Percentiles rank a stretch among this genome's conserved stretches.
Evolutionary conservation across 164 flowering plant genomes (phyloP).

Genomic region (Tetracentron sinense): DNA sequence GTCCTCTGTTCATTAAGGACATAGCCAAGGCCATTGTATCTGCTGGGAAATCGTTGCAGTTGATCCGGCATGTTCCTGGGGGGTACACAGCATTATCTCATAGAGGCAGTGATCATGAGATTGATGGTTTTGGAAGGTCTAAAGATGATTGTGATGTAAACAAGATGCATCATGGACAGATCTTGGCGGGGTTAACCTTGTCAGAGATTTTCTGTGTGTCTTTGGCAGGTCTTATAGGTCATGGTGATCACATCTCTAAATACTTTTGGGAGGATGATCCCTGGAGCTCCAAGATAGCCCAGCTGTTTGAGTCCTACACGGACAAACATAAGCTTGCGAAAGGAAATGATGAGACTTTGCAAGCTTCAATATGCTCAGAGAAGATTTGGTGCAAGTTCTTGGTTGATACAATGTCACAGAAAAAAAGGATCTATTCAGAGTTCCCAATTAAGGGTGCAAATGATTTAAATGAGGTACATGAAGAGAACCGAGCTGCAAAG

Average conservation of each 20-base stretch:
- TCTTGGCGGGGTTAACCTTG: constrained; percentile 58
- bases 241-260: constrained; percentile 63
- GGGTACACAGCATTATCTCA: constrained; percentile 13
- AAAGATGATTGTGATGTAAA: constrained; percentile 8
- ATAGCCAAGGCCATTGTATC: constrained; percentile 74
- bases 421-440: constrained; percentile 19
- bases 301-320: constrained; percentile 18
- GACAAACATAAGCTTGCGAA: constrained; percentile 20
- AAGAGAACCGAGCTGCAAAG: constrained; percentile 9
- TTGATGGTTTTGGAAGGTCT: constrained; percentile 22
- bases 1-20: constrained; percentile 79
- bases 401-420: constrained; percentile 37
- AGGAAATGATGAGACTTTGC: constrained; percentile 17
- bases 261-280: constrained; percentile 43
- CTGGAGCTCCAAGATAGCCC: constrained; percentile 12
- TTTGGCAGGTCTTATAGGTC: constrained; percentile 67
- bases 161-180: constrained; percentile 15
- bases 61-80: constrained; percentile 58
- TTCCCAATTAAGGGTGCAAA: constrained; percentile 15
- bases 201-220: constrained; percentile 78
- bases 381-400: constrained; percentile 59
- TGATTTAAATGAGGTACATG: constrained; percentile 15
- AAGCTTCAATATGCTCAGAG: constrained; percentile 27
- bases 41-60: constrained; percentile 94
- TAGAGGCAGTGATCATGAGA: constrained; percentile 17